phyloP scores from a whole-genome alignment of 139 green algal genomes.

The Chlamydomonas applanata region DNA sequence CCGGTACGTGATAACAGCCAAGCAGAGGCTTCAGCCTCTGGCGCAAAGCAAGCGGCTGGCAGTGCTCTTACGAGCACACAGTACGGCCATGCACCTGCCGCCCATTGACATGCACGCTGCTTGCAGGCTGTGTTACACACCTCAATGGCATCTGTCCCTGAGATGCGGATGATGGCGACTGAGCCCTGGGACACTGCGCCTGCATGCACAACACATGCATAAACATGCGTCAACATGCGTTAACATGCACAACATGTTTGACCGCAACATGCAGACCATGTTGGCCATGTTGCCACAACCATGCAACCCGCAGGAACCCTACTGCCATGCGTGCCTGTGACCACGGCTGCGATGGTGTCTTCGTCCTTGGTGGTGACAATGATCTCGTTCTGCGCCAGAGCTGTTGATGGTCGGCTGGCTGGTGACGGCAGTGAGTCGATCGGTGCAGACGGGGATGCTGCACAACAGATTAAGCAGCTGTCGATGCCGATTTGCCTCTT shows the following conservation, averaged over 20 bases:
- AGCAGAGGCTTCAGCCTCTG: background rate
- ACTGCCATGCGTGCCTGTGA: constrained; percentile 51
- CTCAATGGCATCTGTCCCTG: constrained; percentile 63
- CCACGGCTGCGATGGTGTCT: constrained; percentile 78
- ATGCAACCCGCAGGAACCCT: background rate
- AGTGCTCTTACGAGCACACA: background rate
- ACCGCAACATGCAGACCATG: too few relatives aligned
- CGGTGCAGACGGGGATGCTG: too few relatives aligned
- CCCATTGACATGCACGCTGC: too few relatives aligned
- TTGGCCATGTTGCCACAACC: background rate
- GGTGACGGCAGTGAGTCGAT: background rate
- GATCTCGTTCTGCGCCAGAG: background rate
- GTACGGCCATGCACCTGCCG: too few relatives aligned
- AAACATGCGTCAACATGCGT: too few relatives aligned
- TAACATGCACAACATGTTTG: background rate
- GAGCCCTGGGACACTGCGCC: constrained; percentile 53
- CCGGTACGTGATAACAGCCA: background rate
- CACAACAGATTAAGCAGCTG: too few relatives aligned
- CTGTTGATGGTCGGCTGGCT: background rate
- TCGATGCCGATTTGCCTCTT: too few relatives aligned
- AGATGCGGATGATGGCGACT: constrained; percentile 89
- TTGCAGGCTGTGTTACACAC: too few relatives aligned
- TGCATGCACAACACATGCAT: too few relatives aligned
- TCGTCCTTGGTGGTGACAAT: constrained; percentile 38
- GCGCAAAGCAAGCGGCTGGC: background rate